A percentile compares a stretch with the other conserved stretches of the same genome.
These are phyloP conservation scores for Calonectria ilicicola DNA, from an alignment of 2,329 filamentous ascomycete genomes.

Conservation along the genomic window DNA sequence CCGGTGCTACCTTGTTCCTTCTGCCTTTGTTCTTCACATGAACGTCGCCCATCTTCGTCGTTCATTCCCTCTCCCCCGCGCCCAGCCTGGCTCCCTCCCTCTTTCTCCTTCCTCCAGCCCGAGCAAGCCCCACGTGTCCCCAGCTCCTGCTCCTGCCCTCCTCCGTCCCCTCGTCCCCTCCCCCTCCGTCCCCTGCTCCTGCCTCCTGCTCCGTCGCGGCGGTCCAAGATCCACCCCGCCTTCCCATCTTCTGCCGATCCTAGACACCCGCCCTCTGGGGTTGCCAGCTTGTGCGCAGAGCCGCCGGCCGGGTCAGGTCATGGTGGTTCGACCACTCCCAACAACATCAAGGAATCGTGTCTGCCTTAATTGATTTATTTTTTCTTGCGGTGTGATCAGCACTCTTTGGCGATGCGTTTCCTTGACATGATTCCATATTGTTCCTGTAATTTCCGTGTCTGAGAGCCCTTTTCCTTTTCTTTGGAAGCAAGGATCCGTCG, in stretches of 20 bases:
- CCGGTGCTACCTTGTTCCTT: no score
- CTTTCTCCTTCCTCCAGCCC: not conserved
- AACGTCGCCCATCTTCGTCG: not conserved
- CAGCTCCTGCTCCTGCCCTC: not conserved
- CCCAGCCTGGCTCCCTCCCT: not conserved
- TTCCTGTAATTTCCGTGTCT: not conserved
- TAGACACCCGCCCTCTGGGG: not conserved
- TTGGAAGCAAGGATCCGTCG: not conserved
- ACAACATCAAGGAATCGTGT: constrained; percentile 14
- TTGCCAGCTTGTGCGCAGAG: constrained; percentile 14
- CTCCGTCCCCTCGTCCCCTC: not conserved
- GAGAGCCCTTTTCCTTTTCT: not conserved
- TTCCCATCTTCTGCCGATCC: constrained; percentile 24
- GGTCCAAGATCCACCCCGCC: constrained; percentile 24
- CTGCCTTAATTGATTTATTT: not conserved
- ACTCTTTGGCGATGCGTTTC: not conserved
- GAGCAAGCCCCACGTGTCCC: not conserved
- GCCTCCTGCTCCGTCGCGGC: not conserved
- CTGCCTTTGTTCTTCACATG: no score
- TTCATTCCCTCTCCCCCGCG: no score
- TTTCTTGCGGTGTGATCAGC: not conserved
- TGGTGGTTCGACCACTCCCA: constrained; percentile 39
- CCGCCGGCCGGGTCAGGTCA: constrained; percentile 35
- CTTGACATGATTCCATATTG: constrained; percentile 1
- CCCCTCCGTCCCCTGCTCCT: not conserved